phyloP scores from a whole-genome alignment of 495 filamentous ascomycete genomes.

The Alectoria sarmentosa region DNA sequence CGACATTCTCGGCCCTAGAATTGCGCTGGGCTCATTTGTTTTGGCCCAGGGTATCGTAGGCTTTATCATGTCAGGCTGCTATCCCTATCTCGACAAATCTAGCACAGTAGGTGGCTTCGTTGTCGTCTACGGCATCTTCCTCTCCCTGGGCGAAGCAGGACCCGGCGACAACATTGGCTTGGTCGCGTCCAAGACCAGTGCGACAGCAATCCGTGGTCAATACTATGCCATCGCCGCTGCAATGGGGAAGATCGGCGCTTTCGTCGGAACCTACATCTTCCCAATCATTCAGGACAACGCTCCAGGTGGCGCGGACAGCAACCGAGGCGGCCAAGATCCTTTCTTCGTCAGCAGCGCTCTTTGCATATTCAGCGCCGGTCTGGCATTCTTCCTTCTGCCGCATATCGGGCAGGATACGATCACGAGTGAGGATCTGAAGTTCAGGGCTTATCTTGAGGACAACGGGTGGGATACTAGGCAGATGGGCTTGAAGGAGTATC shows the following conservation, averaged over 20 bases:
- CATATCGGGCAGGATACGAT: constrained; percentile 70
- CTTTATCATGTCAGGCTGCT: constrained; percentile 79
- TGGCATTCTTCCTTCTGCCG: constrained; percentile 54
- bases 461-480: constrained; percentile 65
- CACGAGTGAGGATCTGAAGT: constrained; percentile 58
- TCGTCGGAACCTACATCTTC: constrained; percentile 81
- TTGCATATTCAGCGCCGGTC: constrained; percentile 54
- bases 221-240: constrained; percentile 91
- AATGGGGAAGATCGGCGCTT: constrained; percentile 79
- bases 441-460: constrained; percentile 57
- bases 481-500: constrained; percentile 46
- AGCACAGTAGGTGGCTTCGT: constrained; percentile 68
- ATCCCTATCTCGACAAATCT: constrained; percentile 52
- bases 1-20: constrained; percentile 69
- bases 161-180: constrained; percentile 91
- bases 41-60: constrained; percentile 66
- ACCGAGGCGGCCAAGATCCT: constrained; percentile 65
- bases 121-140: constrained; percentile 72
- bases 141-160: constrained; percentile 75
- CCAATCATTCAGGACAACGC: constrained; percentile 61
- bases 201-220: constrained; percentile 79
- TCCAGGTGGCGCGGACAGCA: constrained; percentile 45
- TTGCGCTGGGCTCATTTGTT: constrained; percentile 61
- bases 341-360: constrained; percentile 66
- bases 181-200: constrained; percentile 76